Conservation (phyloP, 768 basidiomycete species). For the Russula compacta region DNA sequence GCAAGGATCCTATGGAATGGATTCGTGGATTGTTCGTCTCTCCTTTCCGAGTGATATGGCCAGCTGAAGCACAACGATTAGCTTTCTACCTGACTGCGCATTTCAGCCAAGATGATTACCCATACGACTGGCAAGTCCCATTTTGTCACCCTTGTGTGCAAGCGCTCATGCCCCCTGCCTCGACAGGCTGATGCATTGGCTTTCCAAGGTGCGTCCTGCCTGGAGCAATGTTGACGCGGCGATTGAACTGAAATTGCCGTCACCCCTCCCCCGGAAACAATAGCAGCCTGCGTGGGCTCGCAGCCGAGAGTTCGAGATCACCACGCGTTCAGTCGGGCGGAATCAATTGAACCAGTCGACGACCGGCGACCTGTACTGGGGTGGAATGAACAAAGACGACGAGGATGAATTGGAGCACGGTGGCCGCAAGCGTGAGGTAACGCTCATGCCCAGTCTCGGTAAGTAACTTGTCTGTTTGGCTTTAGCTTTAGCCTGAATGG, state of each 20-base stretch:
- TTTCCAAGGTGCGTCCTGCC: conserved; percentile 51
- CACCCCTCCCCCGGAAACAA: conserved; percentile 8
- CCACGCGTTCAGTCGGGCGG: conserved; percentile 61
- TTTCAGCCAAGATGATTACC: conserved; percentile 81
- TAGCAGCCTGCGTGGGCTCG: conserved; percentile 89
- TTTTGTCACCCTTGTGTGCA: neutral
- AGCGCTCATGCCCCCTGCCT: conserved; percentile 4
- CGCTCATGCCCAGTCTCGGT: conserved; percentile 79
- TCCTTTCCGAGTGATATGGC: neutral
- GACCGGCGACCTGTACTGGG: conserved; percentile 68
- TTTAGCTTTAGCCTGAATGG: conserved; percentile 2
- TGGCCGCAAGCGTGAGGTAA: conserved; percentile 63
- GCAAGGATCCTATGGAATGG: conserved; percentile 83
- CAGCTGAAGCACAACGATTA: conserved; percentile 23
- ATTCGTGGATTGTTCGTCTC: conserved; percentile 71
- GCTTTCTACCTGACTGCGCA: conserved; percentile 87
- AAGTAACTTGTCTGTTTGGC: conserved; percentile 22
- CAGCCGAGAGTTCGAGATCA: conserved; percentile 83
- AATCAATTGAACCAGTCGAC: conserved; percentile 56
- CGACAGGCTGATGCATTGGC: conserved; percentile 79
- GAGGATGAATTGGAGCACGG: conserved; percentile 58
- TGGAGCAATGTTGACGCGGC: neutral
- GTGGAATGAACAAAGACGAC: conserved; percentile 45
- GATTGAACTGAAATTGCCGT: neutral
- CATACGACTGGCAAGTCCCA: conserved; percentile 63